phyloP scores from a whole-genome alignment of 75 land plant genomes.

The Cryptomeria japonica region DNA sequence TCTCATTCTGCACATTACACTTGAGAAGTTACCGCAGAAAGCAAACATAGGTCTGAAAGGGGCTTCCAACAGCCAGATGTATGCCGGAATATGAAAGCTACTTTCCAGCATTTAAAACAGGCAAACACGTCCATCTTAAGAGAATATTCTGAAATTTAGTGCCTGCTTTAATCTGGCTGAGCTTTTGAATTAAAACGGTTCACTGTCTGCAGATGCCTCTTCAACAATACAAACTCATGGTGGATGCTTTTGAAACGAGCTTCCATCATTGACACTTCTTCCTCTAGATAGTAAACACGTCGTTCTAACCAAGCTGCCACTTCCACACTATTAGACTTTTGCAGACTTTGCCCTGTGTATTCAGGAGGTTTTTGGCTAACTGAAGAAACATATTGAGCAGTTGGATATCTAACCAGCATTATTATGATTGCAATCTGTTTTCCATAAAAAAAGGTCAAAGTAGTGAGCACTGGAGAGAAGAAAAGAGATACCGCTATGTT shows the following conservation, averaged over 20 bases:
- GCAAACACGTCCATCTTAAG: background rate
- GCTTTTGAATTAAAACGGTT: constrained; percentile 8
- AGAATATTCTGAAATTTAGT: background rate
- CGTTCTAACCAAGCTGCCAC: constrained; percentile 8
- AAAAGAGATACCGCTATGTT: no score
- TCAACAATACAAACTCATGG: constrained; percentile 3
- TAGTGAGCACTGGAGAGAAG: background rate
- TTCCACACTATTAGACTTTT: background rate
- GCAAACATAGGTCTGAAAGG: background rate
- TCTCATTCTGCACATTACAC: background rate
- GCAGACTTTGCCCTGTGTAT: background rate
- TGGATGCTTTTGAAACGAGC: constrained; percentile 9
- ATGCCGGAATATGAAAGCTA: background rate
- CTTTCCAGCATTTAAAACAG: background rate
- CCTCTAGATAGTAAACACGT: constrained; percentile 6
- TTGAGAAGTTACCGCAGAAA: background rate
- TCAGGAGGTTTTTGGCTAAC: background rate
- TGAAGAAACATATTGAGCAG: background rate
- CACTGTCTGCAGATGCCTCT: constrained; percentile 1
- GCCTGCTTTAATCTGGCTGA: background rate
- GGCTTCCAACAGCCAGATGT: background rate
- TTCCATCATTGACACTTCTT: constrained; percentile 9
- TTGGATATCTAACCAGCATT: constrained; percentile 8
- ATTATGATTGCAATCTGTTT: background rate
- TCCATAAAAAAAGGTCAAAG: background rate